Evolutionary conservation across 257 asterid species (phyloP).

Genomic region (Perilla frutescens): DNA sequence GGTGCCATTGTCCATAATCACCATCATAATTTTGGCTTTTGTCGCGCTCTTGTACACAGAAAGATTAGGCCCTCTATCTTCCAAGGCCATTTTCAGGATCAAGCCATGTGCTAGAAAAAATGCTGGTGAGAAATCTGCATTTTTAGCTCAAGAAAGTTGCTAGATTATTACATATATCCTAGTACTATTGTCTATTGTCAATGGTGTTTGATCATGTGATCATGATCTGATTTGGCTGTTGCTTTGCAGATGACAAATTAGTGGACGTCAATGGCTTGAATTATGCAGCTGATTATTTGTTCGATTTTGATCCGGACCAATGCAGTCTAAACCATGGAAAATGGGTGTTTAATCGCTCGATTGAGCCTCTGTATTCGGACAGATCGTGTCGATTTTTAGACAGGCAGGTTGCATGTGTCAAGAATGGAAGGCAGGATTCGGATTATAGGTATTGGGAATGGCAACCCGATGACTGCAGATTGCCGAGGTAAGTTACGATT

Average conservation of each 20-base stretch:
- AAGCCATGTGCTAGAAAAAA: slow-evolving; percentile 57
- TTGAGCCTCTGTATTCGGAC: slow-evolving; percentile 77
- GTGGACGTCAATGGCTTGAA: slow-evolving; percentile 46
- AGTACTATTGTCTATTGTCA: slow-evolving; percentile 6
- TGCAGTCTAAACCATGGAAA: slow-evolving; percentile 69
- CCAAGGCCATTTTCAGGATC: slow-evolving; percentile 48
- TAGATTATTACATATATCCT: background rate
- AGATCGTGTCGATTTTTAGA: slow-evolving; percentile 71
- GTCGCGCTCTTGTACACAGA: slow-evolving; percentile 63
- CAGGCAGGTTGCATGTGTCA: slow-evolving; percentile 71
- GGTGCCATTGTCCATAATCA: slow-evolving; percentile 53
- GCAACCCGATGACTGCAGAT: slow-evolving; percentile 88
- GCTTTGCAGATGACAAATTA: slow-evolving; percentile 39
- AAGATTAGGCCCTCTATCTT: slow-evolving; percentile 53
- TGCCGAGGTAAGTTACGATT: slow-evolving; percentile 69
- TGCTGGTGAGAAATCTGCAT: slow-evolving; percentile 40
- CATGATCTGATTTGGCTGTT: background rate
- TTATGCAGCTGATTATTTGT: slow-evolving; percentile 59
- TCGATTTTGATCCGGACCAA: slow-evolving; percentile 76
- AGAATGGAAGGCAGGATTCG: slow-evolving; percentile 77
- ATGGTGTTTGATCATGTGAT: slow-evolving; percentile 30
- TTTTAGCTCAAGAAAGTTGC: background rate
- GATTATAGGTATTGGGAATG: slow-evolving; percentile 87
- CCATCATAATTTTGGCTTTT: slow-evolving; percentile 59
- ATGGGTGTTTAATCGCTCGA: slow-evolving; percentile 76